Base-by-base conservation (phyloP, 306 rosid genomes). In the Sophora flavescens region DNA sequence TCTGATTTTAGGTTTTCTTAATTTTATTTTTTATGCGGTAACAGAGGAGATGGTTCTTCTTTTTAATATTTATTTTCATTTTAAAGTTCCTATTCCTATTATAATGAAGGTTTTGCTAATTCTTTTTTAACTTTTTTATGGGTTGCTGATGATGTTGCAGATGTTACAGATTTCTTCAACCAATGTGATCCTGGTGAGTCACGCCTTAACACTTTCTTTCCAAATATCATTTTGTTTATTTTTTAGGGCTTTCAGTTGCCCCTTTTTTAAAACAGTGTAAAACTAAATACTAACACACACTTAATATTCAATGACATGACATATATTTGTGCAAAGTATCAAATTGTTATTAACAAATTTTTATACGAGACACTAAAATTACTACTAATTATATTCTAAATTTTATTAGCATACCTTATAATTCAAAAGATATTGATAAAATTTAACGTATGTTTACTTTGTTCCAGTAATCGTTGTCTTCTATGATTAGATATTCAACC, bases 111-210 rank as follows among this genome's bases (percentile, higher is more conserved):
- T 41, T 47, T 14, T 61, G 6, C 18, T 47, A 28, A 6, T 8
- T 7, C 66, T 73, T 5, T 16, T 12, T 47, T 75, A 4, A 14
- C 64, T 53, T 74, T 54, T 17, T 14, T 1, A 22, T 75, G 33
- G 8, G 4, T 35, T 67, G 35, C 42, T 75, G 41, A 35, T 68
- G 22, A 54, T 78, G 30, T 60, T 80, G 89, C 97, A 91, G 98
- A 93, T 74, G 93, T 90, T 83, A 88, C 87, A 64, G 89, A 87
- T 13, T 89, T 93, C 85, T 88, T 67, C 85, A 83, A 64, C 76
- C 89, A 83, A 81, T 91, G 98, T 72, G 97, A 91, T 82, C 98
- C 98, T 78, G 98, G 97, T 93, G 60, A 86, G 86, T 66, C 28
- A 8, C 12, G 10, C 50, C 56, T 16, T 14, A 39, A 15, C 26